These are phyloP conservation scores for Colletotrichum trifolii DNA, from an alignment of 2,329 filamentous ascomycete genomes.

Conservation along the genomic window DNA sequence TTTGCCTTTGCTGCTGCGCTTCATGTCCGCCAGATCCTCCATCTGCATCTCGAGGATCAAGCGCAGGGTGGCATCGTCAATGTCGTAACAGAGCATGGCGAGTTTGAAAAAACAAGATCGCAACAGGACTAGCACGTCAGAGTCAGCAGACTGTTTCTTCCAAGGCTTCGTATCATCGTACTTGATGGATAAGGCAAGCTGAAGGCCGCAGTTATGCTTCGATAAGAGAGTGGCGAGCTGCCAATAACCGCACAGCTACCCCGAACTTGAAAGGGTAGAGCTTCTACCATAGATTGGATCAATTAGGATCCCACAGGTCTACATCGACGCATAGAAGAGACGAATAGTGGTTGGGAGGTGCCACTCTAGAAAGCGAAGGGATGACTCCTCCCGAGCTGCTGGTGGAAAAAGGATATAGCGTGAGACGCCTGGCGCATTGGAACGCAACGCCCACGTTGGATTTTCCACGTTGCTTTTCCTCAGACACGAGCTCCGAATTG, in stretches of 20 bases:
- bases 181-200: no score
- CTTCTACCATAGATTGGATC: no score
- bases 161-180: background rate
- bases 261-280: no score
- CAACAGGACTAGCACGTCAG: background rate
- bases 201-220: no score
- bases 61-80: background rate
- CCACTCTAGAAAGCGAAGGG: no score
- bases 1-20: conserved; percentile 16
- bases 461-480: background rate
- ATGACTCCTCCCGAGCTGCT: no score
- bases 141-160: background rate
- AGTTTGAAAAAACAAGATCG: background rate
- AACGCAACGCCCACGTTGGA: background rate
- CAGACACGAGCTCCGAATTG: background rate
- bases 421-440: background rate
- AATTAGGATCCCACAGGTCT: no score
- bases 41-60: conserved; percentile 38
- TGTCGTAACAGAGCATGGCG: background rate
- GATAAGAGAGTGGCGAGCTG: no score
- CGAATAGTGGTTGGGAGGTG: no score
- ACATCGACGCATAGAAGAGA: no score
- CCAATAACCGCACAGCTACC: no score
- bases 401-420: no score
- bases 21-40: conserved; percentile 30